Conservation (phyloP, 176 grass and related monocot genomes). For the Ensete ventricosum region DNA sequence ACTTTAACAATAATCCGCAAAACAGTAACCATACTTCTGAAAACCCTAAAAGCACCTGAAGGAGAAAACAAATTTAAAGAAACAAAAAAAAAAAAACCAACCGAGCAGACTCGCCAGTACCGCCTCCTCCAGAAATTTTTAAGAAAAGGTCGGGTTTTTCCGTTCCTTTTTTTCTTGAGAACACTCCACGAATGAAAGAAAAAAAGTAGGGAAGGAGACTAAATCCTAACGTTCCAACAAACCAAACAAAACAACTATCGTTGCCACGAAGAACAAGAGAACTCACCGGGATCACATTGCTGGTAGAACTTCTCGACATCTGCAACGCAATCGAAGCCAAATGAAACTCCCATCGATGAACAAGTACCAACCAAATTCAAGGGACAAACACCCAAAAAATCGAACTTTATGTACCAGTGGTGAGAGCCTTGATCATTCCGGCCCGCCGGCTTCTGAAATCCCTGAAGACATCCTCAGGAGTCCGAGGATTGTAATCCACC, state of each 20-base stretch:
- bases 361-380: not conserved
- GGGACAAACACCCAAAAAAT: not conserved
- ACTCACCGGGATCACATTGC: not conserved
- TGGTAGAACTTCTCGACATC: not conserved
- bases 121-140: no score
- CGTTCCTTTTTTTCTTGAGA: not conserved
- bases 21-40: not conserved
- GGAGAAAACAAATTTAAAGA: not conserved
- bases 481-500: not conserved
- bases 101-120: not conserved
- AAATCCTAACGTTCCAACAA: not conserved
- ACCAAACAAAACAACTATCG: not conserved
- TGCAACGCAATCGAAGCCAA: not conserved
- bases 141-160: not conserved
- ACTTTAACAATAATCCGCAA: not conserved
- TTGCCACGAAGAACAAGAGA: not conserved
- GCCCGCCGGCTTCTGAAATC: not conserved
- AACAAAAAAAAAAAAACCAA: not conserved
- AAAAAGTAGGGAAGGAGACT: not conserved
- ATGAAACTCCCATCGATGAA: not conserved
- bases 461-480: not conserved
- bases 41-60: not conserved
- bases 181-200: not conserved
- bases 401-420: not conserved
- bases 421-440: slow-evolving; percentile 3